A percentile compares a stretch with the other conserved stretches of the same genome.
Conservation (phyloP, 306 rosid genomes). For the Malus sylvestris region DNA sequence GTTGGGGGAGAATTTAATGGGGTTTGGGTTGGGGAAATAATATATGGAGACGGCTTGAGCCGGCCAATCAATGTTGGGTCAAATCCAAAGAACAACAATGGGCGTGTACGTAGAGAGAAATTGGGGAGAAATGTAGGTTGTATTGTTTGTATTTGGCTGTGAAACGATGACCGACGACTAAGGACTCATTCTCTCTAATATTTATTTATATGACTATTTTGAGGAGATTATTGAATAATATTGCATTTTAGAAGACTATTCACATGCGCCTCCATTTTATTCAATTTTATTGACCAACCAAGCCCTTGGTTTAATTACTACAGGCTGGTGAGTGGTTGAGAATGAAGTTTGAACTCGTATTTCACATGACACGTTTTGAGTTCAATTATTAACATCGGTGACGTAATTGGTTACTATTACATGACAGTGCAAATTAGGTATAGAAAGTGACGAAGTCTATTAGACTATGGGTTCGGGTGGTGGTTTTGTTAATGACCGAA, state of each 20-base stretch:
- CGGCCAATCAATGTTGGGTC: constrained; percentile 29
- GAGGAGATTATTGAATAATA: neutral
- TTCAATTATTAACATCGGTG: rapidly evolving
- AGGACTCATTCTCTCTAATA: neutral
- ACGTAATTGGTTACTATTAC: too few relatives aligned
- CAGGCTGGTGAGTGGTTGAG: too few relatives aligned
- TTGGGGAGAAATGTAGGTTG: neutral
- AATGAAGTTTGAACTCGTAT: too few relatives aligned
- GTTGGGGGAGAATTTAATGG: neutral
- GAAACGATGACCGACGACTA: constrained; percentile 24
- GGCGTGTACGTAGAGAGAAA: neutral
- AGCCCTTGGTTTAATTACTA: too few relatives aligned
- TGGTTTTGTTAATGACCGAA: neutral
- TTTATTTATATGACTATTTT: too few relatives aligned
- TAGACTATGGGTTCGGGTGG: neutral
- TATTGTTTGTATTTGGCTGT: constrained; percentile 9
- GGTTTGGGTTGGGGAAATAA: neutral
- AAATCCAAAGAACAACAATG: neutral
- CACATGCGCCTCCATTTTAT: neutral
- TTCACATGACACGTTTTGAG: rapidly evolving
- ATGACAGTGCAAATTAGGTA: neutral
- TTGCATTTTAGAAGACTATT: neutral
- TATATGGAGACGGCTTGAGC: constrained; percentile 16
- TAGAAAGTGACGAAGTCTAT: too few relatives aligned
- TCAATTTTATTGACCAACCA: neutral